Evolutionary conservation across 305 asterid species (phyloP).

Genomic region (Fraxinus latifolia): DNA sequence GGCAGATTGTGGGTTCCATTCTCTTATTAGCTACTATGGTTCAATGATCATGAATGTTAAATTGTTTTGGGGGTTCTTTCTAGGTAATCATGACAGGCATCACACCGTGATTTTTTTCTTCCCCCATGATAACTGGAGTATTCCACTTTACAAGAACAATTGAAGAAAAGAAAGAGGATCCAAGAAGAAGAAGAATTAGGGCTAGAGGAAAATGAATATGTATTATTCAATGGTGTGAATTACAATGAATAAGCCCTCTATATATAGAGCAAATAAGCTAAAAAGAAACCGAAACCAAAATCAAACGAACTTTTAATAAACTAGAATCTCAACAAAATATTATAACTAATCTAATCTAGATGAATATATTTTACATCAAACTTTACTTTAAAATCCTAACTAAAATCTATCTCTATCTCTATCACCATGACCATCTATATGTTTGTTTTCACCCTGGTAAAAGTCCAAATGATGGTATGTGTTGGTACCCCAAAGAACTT

Average conservation of each 20-base stretch:
- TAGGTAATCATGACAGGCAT: not conserved
- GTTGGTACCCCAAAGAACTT: not conserved
- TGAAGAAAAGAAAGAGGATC: not conserved
- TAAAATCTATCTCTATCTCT: no score
- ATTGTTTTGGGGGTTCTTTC: not conserved
- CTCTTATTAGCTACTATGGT: not conserved
- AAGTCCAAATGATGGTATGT: no score
- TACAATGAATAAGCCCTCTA: not conserved
- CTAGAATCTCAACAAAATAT: not conserved
- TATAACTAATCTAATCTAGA: not conserved
- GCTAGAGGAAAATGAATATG: no score
- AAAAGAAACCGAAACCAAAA: no score
- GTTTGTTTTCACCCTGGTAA: not conserved
- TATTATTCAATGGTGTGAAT: not conserved
- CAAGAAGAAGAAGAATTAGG: not conserved
- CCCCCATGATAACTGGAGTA: not conserved
- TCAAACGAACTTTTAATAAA: not conserved
- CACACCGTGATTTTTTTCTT: no score
- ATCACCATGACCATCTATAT: not conserved
- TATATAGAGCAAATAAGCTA: not conserved
- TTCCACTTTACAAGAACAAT: not conserved
- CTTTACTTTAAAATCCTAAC: no score
- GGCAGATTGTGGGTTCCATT: not conserved
- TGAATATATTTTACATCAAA: no score
- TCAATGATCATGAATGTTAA: not conserved